A percentile compares a stretch with the other conserved stretches of the same genome.
phyloP scores from a whole-genome alignment of 176 grass and related monocot species.

The Juncus effusus region DNA sequence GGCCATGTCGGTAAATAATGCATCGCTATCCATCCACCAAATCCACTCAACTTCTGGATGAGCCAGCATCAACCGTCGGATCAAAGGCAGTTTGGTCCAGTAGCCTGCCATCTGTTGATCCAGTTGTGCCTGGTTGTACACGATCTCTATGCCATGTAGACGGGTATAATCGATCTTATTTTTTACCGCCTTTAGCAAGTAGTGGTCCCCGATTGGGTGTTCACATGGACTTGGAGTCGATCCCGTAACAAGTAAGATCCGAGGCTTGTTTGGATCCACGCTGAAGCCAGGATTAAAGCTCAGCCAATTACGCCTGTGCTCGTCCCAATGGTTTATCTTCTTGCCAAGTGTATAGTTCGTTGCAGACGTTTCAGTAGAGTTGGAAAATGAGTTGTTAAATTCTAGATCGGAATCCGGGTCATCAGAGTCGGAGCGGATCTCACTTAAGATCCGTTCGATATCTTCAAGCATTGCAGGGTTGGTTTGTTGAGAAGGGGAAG shows the following conservation, averaged over 20 bases:
- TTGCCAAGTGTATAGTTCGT: constrained; percentile 55
- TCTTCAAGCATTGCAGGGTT: constrained; percentile 73
- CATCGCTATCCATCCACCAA: constrained; percentile 99
- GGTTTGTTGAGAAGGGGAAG: constrained; percentile 39
- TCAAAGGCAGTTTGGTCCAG: constrained; percentile 88
- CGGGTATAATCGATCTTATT: constrained; percentile 98
- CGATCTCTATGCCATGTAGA: constrained; percentile 80
- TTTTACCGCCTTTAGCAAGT: constrained; percentile 81
- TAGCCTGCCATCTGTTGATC: constrained; percentile 82
- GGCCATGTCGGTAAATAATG: constrained; percentile 94
- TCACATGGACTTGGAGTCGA: constrained; percentile 86
- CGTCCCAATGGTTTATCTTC: constrained; percentile 75
- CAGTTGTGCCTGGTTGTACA: constrained; percentile 87
- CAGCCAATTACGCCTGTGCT: constrained; percentile 59
- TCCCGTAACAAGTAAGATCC: constrained; percentile 75
- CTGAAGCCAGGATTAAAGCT: constrained; percentile 51
- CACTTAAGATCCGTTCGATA: constrained; percentile 83
- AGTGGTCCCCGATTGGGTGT: constrained; percentile 80
- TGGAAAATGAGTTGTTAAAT: neutral
- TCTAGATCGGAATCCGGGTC: constrained; percentile 32
- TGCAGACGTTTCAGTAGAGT: constrained; percentile 24
- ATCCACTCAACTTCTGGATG: constrained; percentile 96
- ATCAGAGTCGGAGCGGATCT: constrained; percentile 80
- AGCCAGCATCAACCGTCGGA: constrained; percentile 75
- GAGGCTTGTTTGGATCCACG: constrained; percentile 44